Evolutionary conservation across 2,329 filamentous ascomycete genomes (phyloP), one percentile per base, ranked within the genome.

Genomic region (Trichoderma sp.): DNA sequence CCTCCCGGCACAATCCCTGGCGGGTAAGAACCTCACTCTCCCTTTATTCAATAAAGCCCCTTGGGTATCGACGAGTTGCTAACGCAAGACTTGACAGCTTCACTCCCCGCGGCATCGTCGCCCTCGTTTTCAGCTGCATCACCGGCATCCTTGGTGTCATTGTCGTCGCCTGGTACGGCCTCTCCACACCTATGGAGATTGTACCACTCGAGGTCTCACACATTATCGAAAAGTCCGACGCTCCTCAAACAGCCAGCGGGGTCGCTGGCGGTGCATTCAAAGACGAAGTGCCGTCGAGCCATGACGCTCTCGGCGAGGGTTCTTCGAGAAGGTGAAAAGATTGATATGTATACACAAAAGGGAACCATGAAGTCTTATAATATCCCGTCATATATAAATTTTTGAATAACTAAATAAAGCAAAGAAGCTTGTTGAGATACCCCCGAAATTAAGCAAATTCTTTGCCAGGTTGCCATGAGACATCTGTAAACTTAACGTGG

Each of bases 61-160:
- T 37, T 37, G 21, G 13, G 14, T 60, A 13, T 8, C 16, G 3
- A 16, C 3, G 2, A 18, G 2, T 21, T 21, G 56, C 32, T 24
- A 24, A 30, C 43, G 54, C 21, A 28, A 67, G 37, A 60, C n/a
- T 43, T 58, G 10, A 30, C 43, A 84, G 84, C 0, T 94, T 94
- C 77, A 92, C 90, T 0, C 78, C 88, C 0, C 84, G 85, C 43
- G 93, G 92, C 8, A 91, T 91, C 54, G 86, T 93, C 1, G 92
- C 92, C 13, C 79, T 96, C 72, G 89, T 90, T 2, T 92, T 95
- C 75, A 92, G 90, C 75, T 86, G 86, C 71, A 71, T 94, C 3
- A 85, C 85, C 18, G 93, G 91, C 2, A 81, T 94, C 59, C 73
- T 92, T 7, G 92, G 92, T 10, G 83, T 94, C 73, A 83, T 80